Percentiles rank a stretch among this genome's conserved stretches.
Evolutionary conservation across 805 yeast species (phyloP).

Genomic region (Saturnispora silvae): DNA sequence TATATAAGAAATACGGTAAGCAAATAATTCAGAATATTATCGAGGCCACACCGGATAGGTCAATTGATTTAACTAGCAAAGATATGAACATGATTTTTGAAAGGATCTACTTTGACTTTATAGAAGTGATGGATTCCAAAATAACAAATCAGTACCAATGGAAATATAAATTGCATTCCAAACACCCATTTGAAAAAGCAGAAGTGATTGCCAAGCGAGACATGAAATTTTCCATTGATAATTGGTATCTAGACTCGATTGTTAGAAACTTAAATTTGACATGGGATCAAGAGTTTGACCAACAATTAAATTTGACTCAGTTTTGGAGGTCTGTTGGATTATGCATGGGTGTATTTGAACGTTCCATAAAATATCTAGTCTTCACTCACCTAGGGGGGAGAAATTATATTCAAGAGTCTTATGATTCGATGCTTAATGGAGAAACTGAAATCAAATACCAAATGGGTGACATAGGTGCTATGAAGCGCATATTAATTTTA

Average conservation of each 20-base stretch:
- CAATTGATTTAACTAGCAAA: slow-evolving; percentile 10
- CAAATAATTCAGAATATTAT: slow-evolving; percentile 45
- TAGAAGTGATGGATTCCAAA: slow-evolving; percentile 83
- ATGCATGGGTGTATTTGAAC: slow-evolving; percentile 70
- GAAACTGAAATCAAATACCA: background rate
- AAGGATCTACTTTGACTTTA: slow-evolving; percentile 69
- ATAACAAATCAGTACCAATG: background rate
- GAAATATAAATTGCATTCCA: slow-evolving; percentile 1
- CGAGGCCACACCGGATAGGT: slow-evolving; percentile 21
- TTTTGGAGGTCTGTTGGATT: slow-evolving; percentile 56
- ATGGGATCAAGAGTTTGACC: slow-evolving; percentile 61
- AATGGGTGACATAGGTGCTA: background rate
- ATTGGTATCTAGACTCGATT: slow-evolving; percentile 63
- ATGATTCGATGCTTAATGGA: slow-evolving; percentile 54
- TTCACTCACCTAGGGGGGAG: slow-evolving; percentile 86
- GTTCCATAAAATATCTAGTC: slow-evolving; percentile 58
- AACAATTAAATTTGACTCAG: slow-evolving; percentile 46
- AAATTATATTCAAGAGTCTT: slow-evolving; percentile 54
- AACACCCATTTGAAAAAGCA: slow-evolving; percentile 3
- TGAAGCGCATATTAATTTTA: slow-evolving; percentile 50
- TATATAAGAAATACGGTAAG: slow-evolving; percentile 74
- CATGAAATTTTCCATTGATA: slow-evolving; percentile 49
- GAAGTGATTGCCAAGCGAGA: slow-evolving; percentile 5
- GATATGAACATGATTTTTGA: slow-evolving; percentile 53
- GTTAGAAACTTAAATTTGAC: slow-evolving; percentile 71